These are phyloP conservation scores for Syzygium malaccense DNA, from an alignment of 441 rosid genomes.

Conservation along the genomic window DNA sequence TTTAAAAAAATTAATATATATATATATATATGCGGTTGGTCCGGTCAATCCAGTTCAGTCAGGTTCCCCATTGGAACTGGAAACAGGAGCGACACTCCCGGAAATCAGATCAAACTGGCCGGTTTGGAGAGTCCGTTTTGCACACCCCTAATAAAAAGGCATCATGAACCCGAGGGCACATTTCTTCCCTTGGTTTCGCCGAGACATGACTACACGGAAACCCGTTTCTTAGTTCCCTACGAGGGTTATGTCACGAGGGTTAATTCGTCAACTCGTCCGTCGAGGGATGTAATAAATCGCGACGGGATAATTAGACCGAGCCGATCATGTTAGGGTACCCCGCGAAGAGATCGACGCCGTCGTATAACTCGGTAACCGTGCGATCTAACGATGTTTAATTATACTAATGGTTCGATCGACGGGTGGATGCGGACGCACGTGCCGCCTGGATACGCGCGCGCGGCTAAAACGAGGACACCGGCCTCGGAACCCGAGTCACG, in stretches of 20 bases:
- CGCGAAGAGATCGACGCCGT: not conserved
- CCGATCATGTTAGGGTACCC: not conserved
- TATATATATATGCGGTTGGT: no score
- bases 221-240: not conserved
- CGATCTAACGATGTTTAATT: conserved; percentile 1
- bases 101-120: no score
- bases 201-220: not conserved
- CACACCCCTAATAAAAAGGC: no score
- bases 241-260: no score
- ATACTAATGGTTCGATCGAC: conserved; percentile 1
- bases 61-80: no score
- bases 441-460: conserved; percentile 13
- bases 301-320: not conserved
- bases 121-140: no score
- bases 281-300: no score
- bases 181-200: not conserved
- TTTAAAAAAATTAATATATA: no score
- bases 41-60: no score
- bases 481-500: conserved; percentile 39
- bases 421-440: conserved; percentile 35
- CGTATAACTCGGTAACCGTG: not conserved
- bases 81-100: no score
- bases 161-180: not conserved
- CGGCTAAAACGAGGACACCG: conserved; percentile 25
- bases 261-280: not conserved